A percentile compares a stretch with the other conserved stretches of the same genome.
These are phyloP conservation scores for Zygosaccharomyces kombuchaensis DNA, from an alignment of 805 yeast species.

Conservation along the genomic window DNA sequence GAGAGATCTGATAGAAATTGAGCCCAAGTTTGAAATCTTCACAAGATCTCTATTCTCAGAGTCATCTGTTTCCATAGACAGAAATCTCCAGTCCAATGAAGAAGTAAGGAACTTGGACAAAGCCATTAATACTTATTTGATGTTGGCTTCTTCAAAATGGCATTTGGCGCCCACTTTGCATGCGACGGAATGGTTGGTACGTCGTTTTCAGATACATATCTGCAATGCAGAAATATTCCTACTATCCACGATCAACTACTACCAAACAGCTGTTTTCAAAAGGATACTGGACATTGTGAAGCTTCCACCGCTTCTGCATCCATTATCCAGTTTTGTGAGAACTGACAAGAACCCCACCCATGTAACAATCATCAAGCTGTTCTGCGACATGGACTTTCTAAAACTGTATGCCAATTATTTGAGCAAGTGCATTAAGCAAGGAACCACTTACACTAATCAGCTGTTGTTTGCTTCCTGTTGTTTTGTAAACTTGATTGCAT, in stretches of 20 bases:
- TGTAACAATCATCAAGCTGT: conserved; percentile 62
- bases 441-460: conserved; percentile 60
- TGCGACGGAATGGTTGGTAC: conserved; percentile 91
- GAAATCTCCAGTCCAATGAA: conserved; percentile 76
- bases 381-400: conserved; percentile 65
- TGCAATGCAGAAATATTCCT: conserved; percentile 72
- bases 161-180: conserved; percentile 68
- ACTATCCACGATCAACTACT: conserved; percentile 76
- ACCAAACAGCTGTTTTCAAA: conserved; percentile 65
- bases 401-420: conserved; percentile 58
- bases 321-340: conserved; percentile 66
- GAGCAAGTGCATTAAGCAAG: conserved; percentile 42
- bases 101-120: conserved; percentile 68
- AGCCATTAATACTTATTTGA: conserved; percentile 70
- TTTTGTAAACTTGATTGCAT: conserved; percentile 60
- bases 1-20: conserved; percentile 64
- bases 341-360: conserved; percentile 60
- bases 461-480: conserved; percentile 75
- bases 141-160: conserved; percentile 72
- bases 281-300: conserved; percentile 69
- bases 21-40: conserved; percentile 70
- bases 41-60: conserved; percentile 74
- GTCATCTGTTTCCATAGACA: conserved; percentile 71
- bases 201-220: conserved; percentile 82
- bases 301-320: conserved; percentile 75